Evolutionary conservation across 768 basidiomycete genomes (phyloP), one percentile per base, ranked within the genome.

Genomic region (Pisolithus orientalis): DNA sequence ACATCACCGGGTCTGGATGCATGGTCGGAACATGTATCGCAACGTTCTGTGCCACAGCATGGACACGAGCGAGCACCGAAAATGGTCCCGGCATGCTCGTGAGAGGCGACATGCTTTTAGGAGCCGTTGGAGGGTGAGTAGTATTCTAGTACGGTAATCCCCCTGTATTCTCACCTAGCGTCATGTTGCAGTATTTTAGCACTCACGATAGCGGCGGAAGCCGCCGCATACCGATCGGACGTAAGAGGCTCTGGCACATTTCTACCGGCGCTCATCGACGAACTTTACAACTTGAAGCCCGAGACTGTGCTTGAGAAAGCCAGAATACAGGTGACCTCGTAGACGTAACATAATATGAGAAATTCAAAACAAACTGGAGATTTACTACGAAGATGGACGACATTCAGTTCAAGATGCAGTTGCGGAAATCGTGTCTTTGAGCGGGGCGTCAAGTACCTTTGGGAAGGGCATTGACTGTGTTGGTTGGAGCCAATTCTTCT

Each of bases 401-500:
- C 34, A 16, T 38, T 21, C 31, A 24, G 32, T 17, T 47, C 46
- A 54, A 14, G 29, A 39, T 43, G 42, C 49, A 31, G 46, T 6
- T 17, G 28, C 47, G 13, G 53, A 49, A 40, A 16, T 42, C 27
- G 50, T 47, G 28, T 39, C 32, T 17, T 47, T 43, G n/a, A 55
- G 53, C n/a, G 65, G 59, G 9, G 25, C 9, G 6, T 71, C 66
- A 6, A 88, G 61, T 25, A 88, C 70, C 56, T 69, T 77, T 25
- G 83, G 77, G 70, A 97, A 96, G 1, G 94, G 90, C 85, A 90
- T 86, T 11, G 75, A 79, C 9, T 72, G 57, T 3, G 92, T 92
- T 1, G 94, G 93, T 65, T 98, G 94, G 53, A 97, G 72, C 94
- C 94, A 96, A 64, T 96, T 97, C 80, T 90, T 90, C 61, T 82